These are phyloP conservation scores for Calycina herbarum DNA, from an alignment of 2,329 filamentous ascomycete genomes.

Conservation along the genomic window DNA sequence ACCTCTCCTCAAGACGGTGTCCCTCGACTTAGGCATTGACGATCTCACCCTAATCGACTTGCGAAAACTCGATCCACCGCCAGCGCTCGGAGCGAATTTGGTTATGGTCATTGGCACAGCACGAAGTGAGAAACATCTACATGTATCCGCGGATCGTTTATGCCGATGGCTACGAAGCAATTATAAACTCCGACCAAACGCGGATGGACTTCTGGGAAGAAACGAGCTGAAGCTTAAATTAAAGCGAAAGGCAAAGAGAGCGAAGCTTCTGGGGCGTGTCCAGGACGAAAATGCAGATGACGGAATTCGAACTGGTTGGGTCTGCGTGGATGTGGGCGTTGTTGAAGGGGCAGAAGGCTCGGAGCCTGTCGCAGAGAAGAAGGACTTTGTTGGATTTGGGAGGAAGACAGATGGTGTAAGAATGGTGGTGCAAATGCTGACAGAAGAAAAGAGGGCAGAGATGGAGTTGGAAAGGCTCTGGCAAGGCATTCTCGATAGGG, in stretches of 20 bases:
- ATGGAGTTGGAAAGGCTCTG: constrained; percentile 59
- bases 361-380: constrained; percentile 42
- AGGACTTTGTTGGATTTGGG: constrained; percentile 54
- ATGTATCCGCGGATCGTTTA: constrained; percentile 85
- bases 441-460: constrained; percentile 66
- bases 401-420: constrained; percentile 53
- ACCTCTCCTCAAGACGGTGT: constrained; percentile 74
- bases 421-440: constrained; percentile 71
- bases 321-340: constrained; percentile 18
- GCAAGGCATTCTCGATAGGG: constrained; percentile 10
- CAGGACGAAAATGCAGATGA: constrained; percentile 28
- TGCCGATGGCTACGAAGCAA: constrained; percentile 79
- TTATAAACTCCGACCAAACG: constrained; percentile 71
- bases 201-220: constrained; percentile 84
- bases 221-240: constrained; percentile 91
- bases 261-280: constrained; percentile 67
- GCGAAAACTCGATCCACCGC: constrained; percentile 78
- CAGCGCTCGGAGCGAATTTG: constrained; percentile 82
- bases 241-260: constrained; percentile 74
- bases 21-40: constrained; percentile 83
- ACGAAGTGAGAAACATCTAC: constrained; percentile 88
- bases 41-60: constrained; percentile 79
- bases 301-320: constrained; percentile 22
- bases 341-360: constrained; percentile 20
- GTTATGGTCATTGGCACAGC: constrained; percentile 93